These are phyloP conservation scores for Rhytidiadelphus loreus DNA, from an alignment of 225 moss, liverwort and hornwort species.

Conservation along the genomic window DNA sequence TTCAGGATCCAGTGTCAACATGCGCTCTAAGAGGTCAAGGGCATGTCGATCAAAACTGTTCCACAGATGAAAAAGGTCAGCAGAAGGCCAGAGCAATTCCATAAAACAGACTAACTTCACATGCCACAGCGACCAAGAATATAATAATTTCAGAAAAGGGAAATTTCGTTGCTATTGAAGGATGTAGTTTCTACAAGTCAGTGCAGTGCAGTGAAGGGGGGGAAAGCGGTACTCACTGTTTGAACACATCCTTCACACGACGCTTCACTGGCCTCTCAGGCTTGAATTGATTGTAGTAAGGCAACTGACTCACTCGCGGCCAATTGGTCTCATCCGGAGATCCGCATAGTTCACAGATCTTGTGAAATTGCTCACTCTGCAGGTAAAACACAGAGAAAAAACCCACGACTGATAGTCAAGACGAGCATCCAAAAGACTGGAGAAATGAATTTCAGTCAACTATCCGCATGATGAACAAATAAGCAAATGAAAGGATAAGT, in stretches of 20 bases:
- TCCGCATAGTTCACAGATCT: slow-evolving; percentile 88
- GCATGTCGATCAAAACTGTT: slow-evolving; percentile 92
- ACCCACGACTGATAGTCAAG: neutral
- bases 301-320: slow-evolving; percentile 84
- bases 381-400: slow-evolving; percentile 3
- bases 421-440: neutral
- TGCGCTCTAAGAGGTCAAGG: slow-evolving; percentile 83
- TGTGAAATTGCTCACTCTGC: slow-evolving; percentile 77
- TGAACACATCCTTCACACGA: slow-evolving; percentile 74
- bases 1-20: slow-evolving; percentile 80
- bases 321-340: slow-evolving; percentile 79
- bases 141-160: neutral
- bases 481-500: neutral
- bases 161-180: neutral
- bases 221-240: slow-evolving; percentile 35
- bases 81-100: neutral
- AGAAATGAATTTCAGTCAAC: neutral
- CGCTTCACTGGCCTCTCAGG: slow-evolving; percentile 55
- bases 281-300: slow-evolving; percentile 65
- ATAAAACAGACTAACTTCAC: neutral
- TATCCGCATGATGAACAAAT: neutral
- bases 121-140: neutral
- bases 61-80: neutral
- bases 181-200: neutral
- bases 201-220: neutral